Evolutionary conservation across 768 basidiomycete genomes (phyloP), one percentile per base, ranked within the genome.

Genomic region (Suillus lakei): DNA sequence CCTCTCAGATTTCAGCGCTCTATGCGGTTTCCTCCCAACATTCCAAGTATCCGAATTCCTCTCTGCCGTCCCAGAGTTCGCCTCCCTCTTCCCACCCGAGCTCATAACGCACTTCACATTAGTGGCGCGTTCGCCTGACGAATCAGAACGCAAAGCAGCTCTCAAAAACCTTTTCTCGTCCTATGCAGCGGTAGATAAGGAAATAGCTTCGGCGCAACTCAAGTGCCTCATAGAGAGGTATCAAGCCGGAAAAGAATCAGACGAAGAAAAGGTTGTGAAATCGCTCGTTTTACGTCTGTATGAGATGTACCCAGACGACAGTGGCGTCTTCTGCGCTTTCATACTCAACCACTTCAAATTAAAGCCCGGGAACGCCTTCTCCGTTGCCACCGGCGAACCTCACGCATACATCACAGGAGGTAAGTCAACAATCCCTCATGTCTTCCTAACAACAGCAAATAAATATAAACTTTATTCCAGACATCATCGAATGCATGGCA

Each of bases 401-500:
- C 87, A 88, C 68, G 86, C 86, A 4, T 87, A 87, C 73, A 81
- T 88, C 58, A 81, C 81, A 55, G 86, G 86, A 70, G 85, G 86
- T 86, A 34, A 3, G 32, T n/a, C n/a, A n/a, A n/a, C n/a, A n/a
- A n/a, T n/a, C 32, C 9, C 32, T 4, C 32, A 8, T 34, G 32
- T 34, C 32, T 18, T 15, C 6, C 23, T 15, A 28, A 60, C 21
- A 8, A 13, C n/a, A 48, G 44, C 38, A 21, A 48, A 23, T 41
- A 54, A 41, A 16, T 34, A 34, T 5, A 34, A 4, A 8, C 4
- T 15, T 12, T 18, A 0, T 34, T 18, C 12, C 65, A 85, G 86
- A 88, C 68, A 87, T 87, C 74, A 84, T 88, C 77, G 86, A 87
- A 69, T 86, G 84, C 74, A 87, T 86, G 85, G 84, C 84, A 0